Conservation (phyloP, 2,329 filamentous ascomycete species). For the Exophiala dermatitidis region DNA sequence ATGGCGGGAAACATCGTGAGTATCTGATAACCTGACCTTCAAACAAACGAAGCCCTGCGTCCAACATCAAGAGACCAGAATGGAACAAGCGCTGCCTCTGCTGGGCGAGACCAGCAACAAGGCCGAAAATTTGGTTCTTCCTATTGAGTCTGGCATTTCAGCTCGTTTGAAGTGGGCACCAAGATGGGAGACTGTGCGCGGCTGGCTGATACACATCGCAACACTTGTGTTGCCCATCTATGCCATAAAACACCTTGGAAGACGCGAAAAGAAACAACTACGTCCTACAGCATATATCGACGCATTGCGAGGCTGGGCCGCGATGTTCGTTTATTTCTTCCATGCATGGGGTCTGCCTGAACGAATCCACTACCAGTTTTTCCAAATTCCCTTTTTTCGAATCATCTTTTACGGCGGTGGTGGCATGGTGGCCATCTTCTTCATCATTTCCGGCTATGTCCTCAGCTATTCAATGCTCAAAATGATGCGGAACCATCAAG, state of each 20-base stretch:
- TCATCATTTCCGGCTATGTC: conserved; percentile 54
- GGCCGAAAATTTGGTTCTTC: neutral
- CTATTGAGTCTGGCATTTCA: neutral
- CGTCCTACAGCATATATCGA: conserved; percentile 26
- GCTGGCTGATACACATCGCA: neutral
- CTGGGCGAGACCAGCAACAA: neutral
- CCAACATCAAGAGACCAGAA: neutral
- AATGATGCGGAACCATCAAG: conserved; percentile 26
- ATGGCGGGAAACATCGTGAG: neutral
- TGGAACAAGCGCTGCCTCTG: neutral
- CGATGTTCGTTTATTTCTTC: conserved; percentile 12
- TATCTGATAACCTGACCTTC: neutral
- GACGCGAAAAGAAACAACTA: neutral
- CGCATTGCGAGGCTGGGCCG: conserved; percentile 27
- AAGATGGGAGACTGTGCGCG: neutral
- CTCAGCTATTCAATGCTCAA: conserved; percentile 45
- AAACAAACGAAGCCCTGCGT: neutral
- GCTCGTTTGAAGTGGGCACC: neutral
- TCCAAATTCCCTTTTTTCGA: conserved; percentile 31
- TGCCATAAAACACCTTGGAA: neutral
- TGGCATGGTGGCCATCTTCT: conserved; percentile 47
- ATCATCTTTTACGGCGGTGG: conserved; percentile 21
- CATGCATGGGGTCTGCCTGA: neutral
- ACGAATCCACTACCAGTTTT: conserved; percentile 11
- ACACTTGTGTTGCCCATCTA: neutral